Base-by-base conservation (phyloP, 495 filamentous ascomycete species). In the Penicillium turbatum region DNA sequence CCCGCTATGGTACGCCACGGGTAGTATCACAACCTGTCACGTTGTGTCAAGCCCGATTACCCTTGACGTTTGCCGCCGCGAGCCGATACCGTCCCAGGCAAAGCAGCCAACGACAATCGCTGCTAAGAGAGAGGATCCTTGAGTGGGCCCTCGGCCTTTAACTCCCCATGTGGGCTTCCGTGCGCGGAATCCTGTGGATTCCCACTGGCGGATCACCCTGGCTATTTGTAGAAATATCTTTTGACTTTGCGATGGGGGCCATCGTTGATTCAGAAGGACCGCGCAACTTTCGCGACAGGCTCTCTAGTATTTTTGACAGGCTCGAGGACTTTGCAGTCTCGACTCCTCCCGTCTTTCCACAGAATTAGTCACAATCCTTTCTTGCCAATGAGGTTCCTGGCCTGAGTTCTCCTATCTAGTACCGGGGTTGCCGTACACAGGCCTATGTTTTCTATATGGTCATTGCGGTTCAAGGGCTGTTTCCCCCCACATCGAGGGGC, bases 301-400 rank as follows among this genome's bases (percentile, higher is more conserved):
- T 50, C 19, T 39, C 29, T 47, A 0, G 11, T 44, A 35, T 16
- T 51, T 46, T 46, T 55, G 48, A 57, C 56, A 57, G 48, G 52
- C 42, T 52, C 56, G 31, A 58, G 46, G 56, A 45, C 51, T 48
- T 27, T 10, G 26, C 41, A 55, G 53, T 56, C 54, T 54, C 34
- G 57, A 64, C 55, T 63, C 6, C 16, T 42, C 41, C 41, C 41
- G 41, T 43, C 35, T 43, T 54, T 34, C 60, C 60, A 58, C 60
- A 60, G 54, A 37, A 24, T 41, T 55, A 57, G 48, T 65, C 43
- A 53, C 54, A 55, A 43, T 34, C 15, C 21, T 30, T 12, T 19
- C n/a, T 24, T 31, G 9, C 68, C 70, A 74, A 74, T 72, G 44
- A 64, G 54, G 51, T 54, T 36, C 17, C 43, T 27, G 37, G 45